Base-by-base conservation (phyloP, 805 yeast genomes). In the Candida tibetensis region DNA sequence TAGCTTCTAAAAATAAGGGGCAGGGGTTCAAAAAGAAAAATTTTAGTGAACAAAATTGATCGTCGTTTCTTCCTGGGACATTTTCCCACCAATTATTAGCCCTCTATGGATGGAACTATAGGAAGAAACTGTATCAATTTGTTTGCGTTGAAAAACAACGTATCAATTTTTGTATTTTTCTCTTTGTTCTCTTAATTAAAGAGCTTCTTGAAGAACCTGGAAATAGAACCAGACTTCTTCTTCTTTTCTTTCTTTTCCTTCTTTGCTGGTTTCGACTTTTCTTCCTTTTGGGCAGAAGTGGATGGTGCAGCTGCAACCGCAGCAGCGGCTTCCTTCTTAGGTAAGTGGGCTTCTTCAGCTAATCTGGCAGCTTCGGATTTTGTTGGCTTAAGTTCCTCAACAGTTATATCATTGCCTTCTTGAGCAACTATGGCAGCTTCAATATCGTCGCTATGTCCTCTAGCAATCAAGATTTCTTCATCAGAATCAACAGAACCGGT, bases 351-450 rank as follows among this genome's bases (percentile, higher is more conserved):
- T 42, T 65, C 65, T 39, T 58, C 53, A 17, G 65, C 56, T 41
- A 66, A 58, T 47, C 56, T 53, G 31, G 55, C 58, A 27, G 62
- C 65, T 52, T 69, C 71, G 19, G 65, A 56, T 21, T 54, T 60
- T 26, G 69, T 62, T 15, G 73, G 73, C 48, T 65, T 52, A 47
- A 69, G 60, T 49, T 69, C 71, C 52, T 68, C 73, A 28, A 68
- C 57, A 19, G 62, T 55, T 12, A 62, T 66, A 29, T 60, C 64
- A 27, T 62, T 64, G 23, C 58, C 58, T 46, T 57, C 68, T 37
- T 55, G 53, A 32, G 69, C 67, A 28, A 52, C 55, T 35, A 66
- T 54, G 30, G 60, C 64, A 32, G 62, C 57, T 39, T 58, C 66
- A 34, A 64, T 53, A 22, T 59, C 63, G 27, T 55, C 48, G 31